These are phyloP conservation scores for Nicotiana attenuata DNA, from an alignment of 257 asterid genomes.

Conservation along the genomic window DNA sequence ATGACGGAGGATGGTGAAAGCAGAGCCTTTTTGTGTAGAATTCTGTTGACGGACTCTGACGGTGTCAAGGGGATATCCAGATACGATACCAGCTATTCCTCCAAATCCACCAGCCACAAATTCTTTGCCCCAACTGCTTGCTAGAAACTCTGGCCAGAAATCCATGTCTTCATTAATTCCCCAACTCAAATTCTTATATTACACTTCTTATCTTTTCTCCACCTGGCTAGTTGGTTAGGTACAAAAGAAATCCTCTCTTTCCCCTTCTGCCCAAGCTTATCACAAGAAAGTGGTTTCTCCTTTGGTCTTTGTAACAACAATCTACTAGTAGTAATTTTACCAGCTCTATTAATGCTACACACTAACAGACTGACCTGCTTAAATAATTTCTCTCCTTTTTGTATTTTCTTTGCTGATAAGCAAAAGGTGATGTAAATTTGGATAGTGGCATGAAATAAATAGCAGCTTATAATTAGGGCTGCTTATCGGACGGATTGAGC, in stretches of 20 bases:
- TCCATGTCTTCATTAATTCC: slow-evolving; percentile 45
- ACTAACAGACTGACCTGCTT: background rate
- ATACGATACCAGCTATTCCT: slow-evolving; percentile 62
- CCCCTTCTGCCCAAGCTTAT: background rate
- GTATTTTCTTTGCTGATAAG: background rate
- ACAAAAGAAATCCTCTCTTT: too few species aligned
- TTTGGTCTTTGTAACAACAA: too few species aligned
- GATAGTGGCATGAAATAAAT: background rate
- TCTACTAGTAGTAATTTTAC: too few species aligned
- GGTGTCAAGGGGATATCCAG: slow-evolving; percentile 85
- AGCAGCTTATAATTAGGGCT: too few species aligned
- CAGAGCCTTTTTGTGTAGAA: slow-evolving; percentile 35
- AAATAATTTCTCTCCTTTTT: background rate
- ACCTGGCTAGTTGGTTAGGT: too few species aligned
- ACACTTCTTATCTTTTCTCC: background rate
- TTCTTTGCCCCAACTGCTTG: slow-evolving; percentile 72
- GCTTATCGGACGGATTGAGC: too few species aligned
- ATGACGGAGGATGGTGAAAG: slow-evolving; percentile 42
- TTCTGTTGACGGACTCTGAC: slow-evolving; percentile 69
- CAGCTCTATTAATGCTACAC: too few species aligned
- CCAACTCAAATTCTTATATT: too few species aligned
- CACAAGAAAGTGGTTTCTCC: background rate
- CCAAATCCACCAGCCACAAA: slow-evolving; percentile 86
- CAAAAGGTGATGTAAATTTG: background rate
- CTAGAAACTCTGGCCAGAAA: slow-evolving; percentile 76